Evolutionary conservation across 768 basidiomycete genomes (phyloP).

Genomic region (Agrocybe praecox): DNA sequence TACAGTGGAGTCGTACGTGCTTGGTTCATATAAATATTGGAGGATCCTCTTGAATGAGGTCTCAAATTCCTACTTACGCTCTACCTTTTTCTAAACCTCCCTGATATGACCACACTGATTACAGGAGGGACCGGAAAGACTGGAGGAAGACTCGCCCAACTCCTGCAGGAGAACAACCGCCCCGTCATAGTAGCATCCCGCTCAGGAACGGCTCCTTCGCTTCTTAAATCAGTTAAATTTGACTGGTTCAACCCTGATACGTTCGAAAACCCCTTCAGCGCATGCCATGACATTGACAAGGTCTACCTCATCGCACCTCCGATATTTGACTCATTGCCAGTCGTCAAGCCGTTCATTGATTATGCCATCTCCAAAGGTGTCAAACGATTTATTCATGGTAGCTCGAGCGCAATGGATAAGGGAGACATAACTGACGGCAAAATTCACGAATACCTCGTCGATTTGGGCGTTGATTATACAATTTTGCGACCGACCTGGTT

Average conservation of each 20-base stretch:
- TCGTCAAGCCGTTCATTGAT: slow-evolving; percentile 29
- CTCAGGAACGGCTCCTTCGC: slow-evolving; percentile 24
- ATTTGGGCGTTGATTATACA: slow-evolving; percentile 32
- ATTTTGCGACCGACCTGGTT: slow-evolving; percentile 41
- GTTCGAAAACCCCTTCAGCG: slow-evolving; percentile 31
- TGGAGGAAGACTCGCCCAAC: slow-evolving; percentile 24
- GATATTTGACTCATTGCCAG: slow-evolving; percentile 11
- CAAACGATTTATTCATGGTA: slow-evolving; percentile 34
- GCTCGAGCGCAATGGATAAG: slow-evolving; percentile 21
- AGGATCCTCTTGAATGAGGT: no score
- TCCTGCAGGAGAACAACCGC: slow-evolving; percentile 24
- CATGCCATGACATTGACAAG: slow-evolving; percentile 23
- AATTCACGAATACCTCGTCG: slow-evolving; percentile 35
- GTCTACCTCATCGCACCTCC: slow-evolving; percentile 9
- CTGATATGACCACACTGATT: slow-evolving; percentile 34
- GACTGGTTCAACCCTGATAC: slow-evolving; percentile 38
- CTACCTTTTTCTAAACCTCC: background rate
- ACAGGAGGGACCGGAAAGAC: slow-evolving; percentile 39
- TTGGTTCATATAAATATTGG: no score
- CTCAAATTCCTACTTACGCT: background rate
- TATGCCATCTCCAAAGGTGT: slow-evolving; percentile 32
- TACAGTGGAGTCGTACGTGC: no score
- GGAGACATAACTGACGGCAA: slow-evolving; percentile 27
- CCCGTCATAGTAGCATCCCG: slow-evolving; percentile 31
- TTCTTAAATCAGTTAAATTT: slow-evolving; percentile 30